Base-by-base conservation (phyloP, 2,329 filamentous ascomycete genomes). In the Ophiobolus disseminans region DNA sequence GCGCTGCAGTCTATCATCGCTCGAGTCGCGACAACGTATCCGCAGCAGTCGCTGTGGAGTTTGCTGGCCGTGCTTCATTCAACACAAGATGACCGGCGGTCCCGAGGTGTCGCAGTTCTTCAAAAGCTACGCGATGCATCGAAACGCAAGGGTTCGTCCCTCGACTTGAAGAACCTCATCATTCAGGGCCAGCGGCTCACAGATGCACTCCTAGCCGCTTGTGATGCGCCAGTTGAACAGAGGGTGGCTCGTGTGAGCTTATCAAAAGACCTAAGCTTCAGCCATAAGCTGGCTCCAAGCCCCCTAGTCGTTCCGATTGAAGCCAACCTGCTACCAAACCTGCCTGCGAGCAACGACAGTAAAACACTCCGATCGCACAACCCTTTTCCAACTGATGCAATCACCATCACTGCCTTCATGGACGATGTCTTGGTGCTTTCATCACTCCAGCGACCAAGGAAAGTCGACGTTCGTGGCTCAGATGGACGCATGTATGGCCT, bases 381-480 rank as follows among this genome's bases (percentile, higher is more conserved):
- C 66, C 89, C 94, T 0, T 99, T 99, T 66, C 87, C 91, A 3
- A 82, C 87, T 35, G 91, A 97, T 55, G 86, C 91, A 13, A 87
- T 96, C 32, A 94, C 90, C 0, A 93, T 99, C 47, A 80, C 81
- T 30, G 80, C 79, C 13, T 95, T 99, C 71, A 75, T 87, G 30
- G 93, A 99, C 61, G 89, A 97, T 48, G 94, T 97, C 0, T 77
- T 96, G 19, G 89, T 99, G 3, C 79, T 99, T 16, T 90, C 88
- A 47, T 99, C 95, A 1, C 82, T 99, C 3, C 93, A 96, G 48
- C 92, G 94, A 60, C 94, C 95, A 10, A 86, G 93, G 40, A 94
- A 93, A 60, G 84, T 99, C 45, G 94, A 86, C 13, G 89, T 94
- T 5, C 84, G 90, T 45, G 94, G 93, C 0, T 93, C 90, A 0